Base-by-base conservation (phyloP, 2,329 filamentous ascomycete genomes). In the Pezicula radicicola region DNA sequence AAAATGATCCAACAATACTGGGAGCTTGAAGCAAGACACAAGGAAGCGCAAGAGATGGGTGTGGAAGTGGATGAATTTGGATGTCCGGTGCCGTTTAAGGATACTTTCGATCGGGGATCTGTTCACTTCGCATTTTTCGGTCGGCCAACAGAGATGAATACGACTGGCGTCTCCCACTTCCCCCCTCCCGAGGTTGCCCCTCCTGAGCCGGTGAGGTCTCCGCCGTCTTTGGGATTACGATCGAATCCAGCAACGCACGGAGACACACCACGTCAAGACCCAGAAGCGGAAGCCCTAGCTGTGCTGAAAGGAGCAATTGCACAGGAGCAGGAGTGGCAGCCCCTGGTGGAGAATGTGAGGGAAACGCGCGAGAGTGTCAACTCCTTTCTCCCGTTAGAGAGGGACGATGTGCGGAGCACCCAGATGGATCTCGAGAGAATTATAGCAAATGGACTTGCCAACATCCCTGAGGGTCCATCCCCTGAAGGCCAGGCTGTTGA, bases 1-100 rank as follows among this genome's bases (percentile, higher is more conserved):
- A 40, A 56, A 45, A 54, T 58, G 46, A 53, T 58, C 41, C 48
- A 53, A 43, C 47, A 55, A 43, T 52, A 48, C 37, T 56, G 51
- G 51, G 54, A 54, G 36, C 35, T 56, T 44, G 41, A 54, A 54
- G 52, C 49, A 49, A 54, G 44, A 40, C 41, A 54, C 49, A 54
- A 51, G 52, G 49, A 33, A 33, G 30, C 30, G 30, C 5, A 33
- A 33, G 30, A 33, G 25, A 45, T 44, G 21, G 40, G 45, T 40
- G 40, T 44, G 21, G 39, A 55, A 44, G 43, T 55, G 39, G 53
- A 55, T 48, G 50, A 53, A 46, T 53, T 55, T 51, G 50, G 50
- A 48, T 48, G 51, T 42, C 53, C 53, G 30, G 50, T 53, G 27
- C 47, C 50, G 39, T 48, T 55, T 45, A 46, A 18, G 8, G 53